Percentiles rank a stretch among this genome's conserved stretches.
Conservation (phyloP, 345 rosid genomes). For the Eutrema japonicum region DNA sequence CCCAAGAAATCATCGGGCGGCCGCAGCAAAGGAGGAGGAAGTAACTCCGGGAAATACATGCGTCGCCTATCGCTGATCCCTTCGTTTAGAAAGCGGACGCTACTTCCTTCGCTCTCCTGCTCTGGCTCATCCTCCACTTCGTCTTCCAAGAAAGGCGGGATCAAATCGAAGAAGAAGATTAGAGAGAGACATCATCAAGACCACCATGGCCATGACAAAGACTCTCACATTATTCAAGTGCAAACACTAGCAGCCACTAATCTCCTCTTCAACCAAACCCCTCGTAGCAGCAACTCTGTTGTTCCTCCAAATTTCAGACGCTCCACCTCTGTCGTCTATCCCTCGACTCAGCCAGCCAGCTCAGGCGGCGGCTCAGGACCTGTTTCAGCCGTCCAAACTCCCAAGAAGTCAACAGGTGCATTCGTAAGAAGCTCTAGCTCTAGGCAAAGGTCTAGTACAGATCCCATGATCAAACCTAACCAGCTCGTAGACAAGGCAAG, state of each 20-base stretch:
- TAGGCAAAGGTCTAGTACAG: conserved; percentile 80
- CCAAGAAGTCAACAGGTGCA: conserved; percentile 54
- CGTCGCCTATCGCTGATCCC: conserved; percentile 40
- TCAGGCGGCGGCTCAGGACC: conserved; percentile 27
- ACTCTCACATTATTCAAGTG: conserved; percentile 61
- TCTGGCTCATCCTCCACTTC: conserved; percentile 43
- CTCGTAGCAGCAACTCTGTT: conserved; percentile 52
- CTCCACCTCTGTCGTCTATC: conserved; percentile 74
- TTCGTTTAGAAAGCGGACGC: conserved; percentile 35
- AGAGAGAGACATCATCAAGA: conserved; percentile 48
- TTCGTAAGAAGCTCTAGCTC: conserved; percentile 78
- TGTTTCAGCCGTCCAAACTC: conserved; percentile 56
- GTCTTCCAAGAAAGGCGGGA: conserved; percentile 41
- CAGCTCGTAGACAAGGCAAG: conserved; percentile 87
- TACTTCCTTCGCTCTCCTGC: conserved; percentile 42
- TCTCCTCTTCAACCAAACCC: conserved; percentile 69
- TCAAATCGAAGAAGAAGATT: conserved; percentile 42
- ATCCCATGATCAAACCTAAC: conserved; percentile 82
- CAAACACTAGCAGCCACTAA: conserved; percentile 80
- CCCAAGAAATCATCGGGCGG: conserved; percentile 34
- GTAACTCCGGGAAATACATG: conserved; percentile 31
- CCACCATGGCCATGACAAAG: conserved; percentile 45
- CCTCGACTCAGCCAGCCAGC: conserved; percentile 37
- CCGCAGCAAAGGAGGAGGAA: conserved; percentile 28
- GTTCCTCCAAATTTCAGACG: conserved; percentile 64